These are phyloP conservation scores for Pulveroboletus frians DNA, from an alignment of 768 basidiomycete species.

Conservation along the genomic window DNA sequence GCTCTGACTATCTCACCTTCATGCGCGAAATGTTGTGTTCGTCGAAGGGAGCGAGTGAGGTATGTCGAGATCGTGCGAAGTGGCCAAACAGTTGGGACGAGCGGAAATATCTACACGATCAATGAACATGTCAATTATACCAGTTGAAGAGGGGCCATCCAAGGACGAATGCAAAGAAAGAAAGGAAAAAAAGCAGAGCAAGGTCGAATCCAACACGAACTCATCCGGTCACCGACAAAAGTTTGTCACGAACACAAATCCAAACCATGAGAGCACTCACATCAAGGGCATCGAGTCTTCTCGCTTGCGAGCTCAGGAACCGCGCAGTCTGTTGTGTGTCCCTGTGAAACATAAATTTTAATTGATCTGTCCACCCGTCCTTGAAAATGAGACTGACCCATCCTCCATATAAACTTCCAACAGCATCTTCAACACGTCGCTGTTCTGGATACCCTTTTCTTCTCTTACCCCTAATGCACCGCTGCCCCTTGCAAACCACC, in stretches of 20 bases:
- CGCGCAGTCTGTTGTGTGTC: constrained; percentile 55
- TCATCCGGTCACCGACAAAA: not conserved
- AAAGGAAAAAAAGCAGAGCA: not conserved
- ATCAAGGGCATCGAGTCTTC: constrained; percentile 71
- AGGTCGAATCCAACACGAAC: not conserved
- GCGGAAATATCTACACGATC: constrained; percentile 49
- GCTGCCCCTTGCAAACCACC: constrained; percentile 45
- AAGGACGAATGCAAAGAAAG: not conserved
- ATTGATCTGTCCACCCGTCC: not conserved
- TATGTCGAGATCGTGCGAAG: constrained; percentile 69
- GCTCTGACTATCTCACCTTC: too few relatives aligned
- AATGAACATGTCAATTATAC: not conserved
- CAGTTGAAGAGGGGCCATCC: not conserved
- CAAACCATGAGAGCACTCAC: constrained; percentile 39
- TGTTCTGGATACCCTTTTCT: constrained; percentile 42
- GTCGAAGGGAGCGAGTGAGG: constrained; percentile 70
- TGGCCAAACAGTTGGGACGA: constrained; percentile 75
- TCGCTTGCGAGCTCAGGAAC: constrained; percentile 74
- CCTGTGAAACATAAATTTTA: constrained; percentile 31
- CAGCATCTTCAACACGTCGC: constrained; percentile 60
- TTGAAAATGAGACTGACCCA: constrained; percentile 44
- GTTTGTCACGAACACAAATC: not conserved
- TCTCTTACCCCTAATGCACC: constrained; percentile 37
- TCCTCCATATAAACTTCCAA: constrained; percentile 80
- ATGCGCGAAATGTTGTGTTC: constrained; percentile 62